A percentile compares a stretch with the other conserved stretches of the same genome.
Conservation (phyloP, 1,284 basidiomycete genomes). For the Boletellus deceptivus region DNA sequence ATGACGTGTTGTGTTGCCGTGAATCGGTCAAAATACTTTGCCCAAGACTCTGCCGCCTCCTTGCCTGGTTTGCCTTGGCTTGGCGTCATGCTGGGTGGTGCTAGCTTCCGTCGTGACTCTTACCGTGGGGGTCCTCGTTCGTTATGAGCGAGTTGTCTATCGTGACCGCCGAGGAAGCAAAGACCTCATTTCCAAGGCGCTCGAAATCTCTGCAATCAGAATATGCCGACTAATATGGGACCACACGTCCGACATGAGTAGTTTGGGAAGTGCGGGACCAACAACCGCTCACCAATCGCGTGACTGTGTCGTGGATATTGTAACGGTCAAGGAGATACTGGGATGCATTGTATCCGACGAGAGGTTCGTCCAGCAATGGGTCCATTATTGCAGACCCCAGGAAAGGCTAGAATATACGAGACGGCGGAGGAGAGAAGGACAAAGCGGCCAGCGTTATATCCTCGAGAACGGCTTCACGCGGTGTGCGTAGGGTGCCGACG, state of each 20-base stretch:
- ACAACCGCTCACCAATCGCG: constrained; percentile 19
- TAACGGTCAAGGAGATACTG: constrained; percentile 27
- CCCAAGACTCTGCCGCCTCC: constrained; percentile 23
- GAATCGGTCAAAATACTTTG: constrained; percentile 20
- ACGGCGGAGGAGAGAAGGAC: neutral
- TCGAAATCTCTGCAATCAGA: constrained; percentile 29
- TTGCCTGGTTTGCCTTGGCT: constrained; percentile 14
- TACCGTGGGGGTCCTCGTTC: constrained; percentile 20
- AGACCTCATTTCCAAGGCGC: constrained; percentile 26
- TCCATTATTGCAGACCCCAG: constrained; percentile 9
- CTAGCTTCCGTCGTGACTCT: neutral
- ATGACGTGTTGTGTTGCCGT: constrained; percentile 22
- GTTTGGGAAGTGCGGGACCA: neutral
- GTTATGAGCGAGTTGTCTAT: constrained; percentile 24
- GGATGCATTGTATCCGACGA: constrained; percentile 16
- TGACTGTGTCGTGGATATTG: constrained; percentile 30
- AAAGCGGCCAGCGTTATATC: constrained; percentile 5
- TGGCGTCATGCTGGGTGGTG: constrained; percentile 3
- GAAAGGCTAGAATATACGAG: neutral
- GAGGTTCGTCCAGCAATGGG: constrained; percentile 4
- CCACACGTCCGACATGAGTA: neutral
- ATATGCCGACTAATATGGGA: constrained; percentile 18
- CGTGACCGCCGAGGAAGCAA: constrained; percentile 22
- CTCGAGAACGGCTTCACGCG: constrained; percentile 3
- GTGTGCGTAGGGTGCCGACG: neutral